These are phyloP conservation scores for Moricandia arvensis DNA, from an alignment of 345 rosid species.

Conservation along the genomic window DNA sequence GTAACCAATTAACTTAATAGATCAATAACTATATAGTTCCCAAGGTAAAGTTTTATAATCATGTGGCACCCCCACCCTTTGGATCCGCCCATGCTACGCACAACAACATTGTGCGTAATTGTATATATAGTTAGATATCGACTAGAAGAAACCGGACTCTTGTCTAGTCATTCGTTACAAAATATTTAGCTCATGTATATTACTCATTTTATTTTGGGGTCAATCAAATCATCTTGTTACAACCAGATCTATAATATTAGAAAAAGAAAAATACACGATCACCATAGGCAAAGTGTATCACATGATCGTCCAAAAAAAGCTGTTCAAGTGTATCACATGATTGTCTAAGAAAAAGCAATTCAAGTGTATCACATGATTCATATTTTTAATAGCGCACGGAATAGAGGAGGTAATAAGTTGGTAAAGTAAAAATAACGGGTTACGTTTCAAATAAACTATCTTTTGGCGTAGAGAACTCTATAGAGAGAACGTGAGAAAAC, in stretches of 20 bases:
- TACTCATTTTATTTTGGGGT: not conserved
- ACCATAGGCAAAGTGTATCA: not conserved
- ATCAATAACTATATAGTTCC: too few relatives aligned
- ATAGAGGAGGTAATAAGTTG: not conserved
- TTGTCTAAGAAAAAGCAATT: not conserved
- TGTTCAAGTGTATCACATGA: not conserved
- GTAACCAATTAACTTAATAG: too few relatives aligned
- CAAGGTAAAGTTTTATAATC: too few relatives aligned
- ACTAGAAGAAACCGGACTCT: not conserved
- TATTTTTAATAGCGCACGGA: not conserved
- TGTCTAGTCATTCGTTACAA: not conserved
- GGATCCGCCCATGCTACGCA: too few relatives aligned
- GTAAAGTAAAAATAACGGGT: not conserved
- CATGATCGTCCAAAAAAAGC: not conserved
- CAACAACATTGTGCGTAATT: not conserved
- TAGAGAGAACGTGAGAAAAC: constrained; percentile 20
- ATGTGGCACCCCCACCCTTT: too few relatives aligned
- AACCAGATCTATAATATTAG: not conserved
- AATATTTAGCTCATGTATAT: not conserved
- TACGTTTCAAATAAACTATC: not conserved
- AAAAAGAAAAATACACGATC: not conserved
- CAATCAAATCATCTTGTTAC: not conserved
- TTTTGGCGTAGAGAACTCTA: not conserved
- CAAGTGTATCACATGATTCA: not conserved
- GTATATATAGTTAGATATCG: too few relatives aligned